Evolutionary conservation across 345 rosid species (phyloP), one percentile per base, ranked within the genome.

Genomic region (Cardamine chenopodiifolia): DNA sequence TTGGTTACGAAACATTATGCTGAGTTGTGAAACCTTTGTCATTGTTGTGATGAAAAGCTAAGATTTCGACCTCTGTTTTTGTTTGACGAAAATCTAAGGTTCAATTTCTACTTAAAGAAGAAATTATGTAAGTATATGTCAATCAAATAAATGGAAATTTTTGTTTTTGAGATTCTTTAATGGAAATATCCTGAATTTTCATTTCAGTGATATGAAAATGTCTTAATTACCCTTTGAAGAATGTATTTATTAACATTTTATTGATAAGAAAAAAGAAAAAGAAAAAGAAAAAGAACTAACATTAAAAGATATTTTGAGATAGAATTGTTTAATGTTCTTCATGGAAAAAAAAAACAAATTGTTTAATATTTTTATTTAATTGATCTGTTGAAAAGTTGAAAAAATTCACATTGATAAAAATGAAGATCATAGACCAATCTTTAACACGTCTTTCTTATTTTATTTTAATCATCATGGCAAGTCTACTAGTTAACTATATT

Each of bases 11-110:
- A 71, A 71, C 17, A 71, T 45, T 17, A 71, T 29, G 1, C 64
- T 60, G 5, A 71, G 75, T 59, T 71, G 34, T 71, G 67, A 71
- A 35, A 60, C 59, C 15, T 18, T 71, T 34, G 35, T 5, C 56
- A 70, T 60, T 59, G 34, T 34, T 48, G 17, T 18, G 8, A 22
- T 47, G 23, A 14, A 20, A 22, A 29, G 9, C 19, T 17, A 14
- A 29, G 34, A 10, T 58, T 35, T 58, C 35, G 47, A 44, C 57
- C 57, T 15, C 3, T 44, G 49, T 7, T 15, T 13, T 44, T 44
- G 18, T 15, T n/a, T 44, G 19, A n/a, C 19, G 8, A 15, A 44
- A 44, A n/a, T 15, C 9, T 6, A 6, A 15, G 2, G 0, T 44
- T 44, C 9, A 44, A 7, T 8, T 29, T 52, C 45, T 29, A 50